These are phyloP conservation scores for Rhynchosporium graminicola DNA, from an alignment of 2,329 filamentous ascomycete genomes.

Conservation along the genomic window DNA sequence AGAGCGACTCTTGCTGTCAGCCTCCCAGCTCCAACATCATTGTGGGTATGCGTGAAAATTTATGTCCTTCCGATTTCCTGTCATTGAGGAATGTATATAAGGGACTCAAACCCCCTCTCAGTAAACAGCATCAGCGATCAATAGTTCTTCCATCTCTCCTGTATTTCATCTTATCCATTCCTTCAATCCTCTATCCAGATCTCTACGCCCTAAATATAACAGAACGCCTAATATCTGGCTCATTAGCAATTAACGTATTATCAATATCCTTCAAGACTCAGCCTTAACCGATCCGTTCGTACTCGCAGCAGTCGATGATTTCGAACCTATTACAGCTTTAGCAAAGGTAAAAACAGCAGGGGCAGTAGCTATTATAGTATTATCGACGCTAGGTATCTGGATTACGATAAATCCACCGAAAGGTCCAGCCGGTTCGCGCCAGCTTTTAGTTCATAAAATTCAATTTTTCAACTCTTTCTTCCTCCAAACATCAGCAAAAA, in stretches of 20 bases:
- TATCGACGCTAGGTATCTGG: too few relatives aligned
- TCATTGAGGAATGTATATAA: slow-evolving; percentile 33
- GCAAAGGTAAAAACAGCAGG: too few relatives aligned
- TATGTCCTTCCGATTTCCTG: background rate
- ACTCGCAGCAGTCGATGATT: slow-evolving; percentile 21
- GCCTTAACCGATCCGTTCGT: slow-evolving; percentile 38
- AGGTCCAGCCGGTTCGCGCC: too few relatives aligned
- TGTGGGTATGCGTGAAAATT: background rate
- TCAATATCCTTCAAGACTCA: slow-evolving; percentile 7
- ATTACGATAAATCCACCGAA: too few relatives aligned
- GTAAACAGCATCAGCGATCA: slow-evolving; percentile 37
- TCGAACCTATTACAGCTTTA: too few relatives aligned
- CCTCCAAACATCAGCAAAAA: slow-evolving; percentile 25
- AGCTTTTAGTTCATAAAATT: slow-evolving; percentile 30
- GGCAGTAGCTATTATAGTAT: too few relatives aligned
- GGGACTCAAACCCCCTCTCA: slow-evolving; percentile 27
- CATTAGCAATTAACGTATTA: too few relatives aligned
- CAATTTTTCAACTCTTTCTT: slow-evolving; percentile 13
- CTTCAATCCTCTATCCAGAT: background rate
- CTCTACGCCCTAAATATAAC: too few relatives aligned
- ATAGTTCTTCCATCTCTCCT: slow-evolving; percentile 30
- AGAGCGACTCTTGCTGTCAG: background rate
- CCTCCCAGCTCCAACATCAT: background rate
- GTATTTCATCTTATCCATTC: slow-evolving; percentile 25
- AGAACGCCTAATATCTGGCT: too few relatives aligned